A percentile compares a stretch with the other conserved stretches of the same genome.
Conservation (phyloP, 177 flowering plant species). For the Telopea speciosissima region DNA sequence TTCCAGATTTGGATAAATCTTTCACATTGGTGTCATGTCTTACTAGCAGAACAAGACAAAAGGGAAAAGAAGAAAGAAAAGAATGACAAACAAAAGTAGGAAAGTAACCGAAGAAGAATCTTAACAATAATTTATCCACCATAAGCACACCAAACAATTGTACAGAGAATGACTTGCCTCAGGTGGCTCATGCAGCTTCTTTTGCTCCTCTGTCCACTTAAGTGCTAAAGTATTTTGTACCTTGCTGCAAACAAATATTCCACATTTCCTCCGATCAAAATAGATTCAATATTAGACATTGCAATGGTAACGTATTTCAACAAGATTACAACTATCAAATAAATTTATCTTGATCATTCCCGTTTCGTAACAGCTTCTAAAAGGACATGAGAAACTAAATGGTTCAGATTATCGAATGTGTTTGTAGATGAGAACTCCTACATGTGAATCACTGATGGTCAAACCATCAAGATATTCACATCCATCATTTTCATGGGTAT, state of each 20-base stretch:
- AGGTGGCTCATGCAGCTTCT: conserved; percentile 68
- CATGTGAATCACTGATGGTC: background rate
- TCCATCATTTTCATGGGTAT: background rate
- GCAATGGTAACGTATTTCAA: background rate
- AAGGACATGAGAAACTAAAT: background rate
- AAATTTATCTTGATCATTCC: background rate
- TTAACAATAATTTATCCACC: background rate
- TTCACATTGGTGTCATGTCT: background rate
- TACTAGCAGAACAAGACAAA: too few species aligned
- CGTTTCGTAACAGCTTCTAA: too few species aligned
- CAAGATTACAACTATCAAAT: background rate
- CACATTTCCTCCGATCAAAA: background rate
- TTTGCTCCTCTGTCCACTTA: conserved; percentile 79
- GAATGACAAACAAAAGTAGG: too few species aligned
- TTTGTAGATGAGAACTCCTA: background rate
- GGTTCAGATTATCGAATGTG: background rate
- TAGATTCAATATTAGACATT: background rate
- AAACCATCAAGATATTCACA: background rate
- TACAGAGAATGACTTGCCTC: conserved; percentile 40
- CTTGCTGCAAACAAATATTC: conserved; percentile 36
- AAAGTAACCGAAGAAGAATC: background rate
- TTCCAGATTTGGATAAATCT: background rate
- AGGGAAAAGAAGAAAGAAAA: background rate
- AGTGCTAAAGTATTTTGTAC: conserved; percentile 70
- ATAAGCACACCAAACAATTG: background rate